These are phyloP conservation scores for Kurtzmaniella natalensis DNA, from an alignment of 1,139 yeast genomes.

Conservation along the genomic window DNA sequence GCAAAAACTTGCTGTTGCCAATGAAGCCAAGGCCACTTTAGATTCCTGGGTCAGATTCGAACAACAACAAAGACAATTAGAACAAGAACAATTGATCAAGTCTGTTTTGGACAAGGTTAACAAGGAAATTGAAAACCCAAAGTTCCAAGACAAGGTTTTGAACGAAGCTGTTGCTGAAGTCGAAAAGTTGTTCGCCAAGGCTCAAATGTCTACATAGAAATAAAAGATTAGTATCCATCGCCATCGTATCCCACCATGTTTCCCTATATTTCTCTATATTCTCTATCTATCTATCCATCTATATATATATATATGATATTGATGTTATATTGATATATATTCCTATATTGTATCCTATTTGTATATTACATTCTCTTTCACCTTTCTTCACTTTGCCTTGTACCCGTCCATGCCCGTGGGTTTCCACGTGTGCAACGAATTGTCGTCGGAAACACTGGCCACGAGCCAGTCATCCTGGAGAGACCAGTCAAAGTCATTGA, in stretches of 20 bases:
- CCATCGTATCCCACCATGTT: too few species aligned
- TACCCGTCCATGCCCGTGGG: slow-evolving; percentile 33
- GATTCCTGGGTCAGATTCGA: slow-evolving; percentile 99
- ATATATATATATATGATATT: too few species aligned
- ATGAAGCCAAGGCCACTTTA: slow-evolving; percentile 89
- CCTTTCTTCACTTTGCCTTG: slow-evolving; percentile 1
- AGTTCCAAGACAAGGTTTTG: slow-evolving; percentile 91
- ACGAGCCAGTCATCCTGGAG: slow-evolving; percentile 72
- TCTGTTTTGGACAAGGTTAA: slow-evolving; percentile 85
- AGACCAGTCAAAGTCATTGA: slow-evolving; percentile 87
- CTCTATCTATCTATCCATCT: neutral
- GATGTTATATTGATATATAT: too few species aligned
- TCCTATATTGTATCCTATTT: too few species aligned
- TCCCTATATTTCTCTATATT: too few species aligned
- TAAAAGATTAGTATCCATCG: slow-evolving; percentile 1
- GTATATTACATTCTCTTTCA: too few species aligned
- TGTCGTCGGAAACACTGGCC: slow-evolving; percentile 85
- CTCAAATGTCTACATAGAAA: slow-evolving; percentile 16
- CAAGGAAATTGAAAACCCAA: slow-evolving; percentile 78
- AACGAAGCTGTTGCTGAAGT: slow-evolving; percentile 88
- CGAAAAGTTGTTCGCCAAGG: slow-evolving; percentile 72
- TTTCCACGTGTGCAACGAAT: slow-evolving; percentile 82
- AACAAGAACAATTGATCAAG: slow-evolving; percentile 88
- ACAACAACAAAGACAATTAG: slow-evolving; percentile 92
- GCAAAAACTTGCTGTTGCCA: slow-evolving; percentile 83